phyloP scores from a whole-genome alignment of 2,329 filamentous ascomycete genomes.

The Colletotrichum cordylinicola region DNA sequence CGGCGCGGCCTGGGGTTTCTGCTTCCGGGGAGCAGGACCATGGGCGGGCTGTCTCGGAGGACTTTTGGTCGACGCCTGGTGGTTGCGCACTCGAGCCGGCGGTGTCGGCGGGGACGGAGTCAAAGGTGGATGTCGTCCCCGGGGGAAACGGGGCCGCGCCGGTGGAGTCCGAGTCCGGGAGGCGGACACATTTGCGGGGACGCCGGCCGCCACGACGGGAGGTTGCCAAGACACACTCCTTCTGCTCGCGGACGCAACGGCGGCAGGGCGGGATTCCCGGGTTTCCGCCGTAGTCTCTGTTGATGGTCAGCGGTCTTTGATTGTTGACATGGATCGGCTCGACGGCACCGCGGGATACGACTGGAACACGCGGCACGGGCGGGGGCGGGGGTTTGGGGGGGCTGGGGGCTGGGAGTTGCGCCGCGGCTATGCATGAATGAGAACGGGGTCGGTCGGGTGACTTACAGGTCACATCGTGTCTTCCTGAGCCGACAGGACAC shows the following conservation, averaged over 20 bases:
- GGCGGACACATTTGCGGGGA: slow-evolving; percentile 24
- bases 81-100: not conserved
- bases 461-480: slow-evolving; percentile 38
- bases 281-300: slow-evolving; percentile 37
- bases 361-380: not conserved
- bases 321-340: not conserved
- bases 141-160: not conserved
- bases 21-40: slow-evolving; percentile 24
- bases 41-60: not conserved
- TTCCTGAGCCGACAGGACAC: slow-evolving; percentile 36
- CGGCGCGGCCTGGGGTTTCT: not conserved
- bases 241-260: slow-evolving; percentile 40
- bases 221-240: slow-evolving; percentile 45
- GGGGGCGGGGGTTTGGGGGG: not conserved
- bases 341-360: not conserved
- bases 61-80: not conserved
- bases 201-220: slow-evolving; percentile 43
- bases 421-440: not conserved
- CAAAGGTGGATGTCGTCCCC: not conserved
- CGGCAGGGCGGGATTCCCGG: slow-evolving; percentile 42
- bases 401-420: not conserved
- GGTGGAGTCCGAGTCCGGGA: not conserved
- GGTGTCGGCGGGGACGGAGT: not conserved
- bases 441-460: not conserved
- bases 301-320: not conserved